Conservation (phyloP, 805 yeast genomes). For the Ogataea dorogensis region DNA sequence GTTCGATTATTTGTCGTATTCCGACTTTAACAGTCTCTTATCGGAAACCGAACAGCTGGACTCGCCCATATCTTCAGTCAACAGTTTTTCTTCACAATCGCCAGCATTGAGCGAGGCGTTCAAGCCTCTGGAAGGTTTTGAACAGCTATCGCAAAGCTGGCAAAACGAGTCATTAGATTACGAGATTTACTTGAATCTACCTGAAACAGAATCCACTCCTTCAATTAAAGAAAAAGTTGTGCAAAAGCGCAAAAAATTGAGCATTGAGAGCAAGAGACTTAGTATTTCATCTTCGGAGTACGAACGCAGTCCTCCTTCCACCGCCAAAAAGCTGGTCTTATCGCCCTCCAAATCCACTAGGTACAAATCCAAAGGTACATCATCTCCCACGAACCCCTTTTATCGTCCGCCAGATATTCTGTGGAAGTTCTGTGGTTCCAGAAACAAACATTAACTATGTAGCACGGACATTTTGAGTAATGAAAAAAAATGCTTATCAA, state of each 20-base stretch:
- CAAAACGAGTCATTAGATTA: neutral
- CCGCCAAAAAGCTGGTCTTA: constrained; percentile 5
- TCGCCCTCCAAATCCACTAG: constrained; percentile 13
- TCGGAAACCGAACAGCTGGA: constrained; percentile 1
- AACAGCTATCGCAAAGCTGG: constrained; percentile 14
- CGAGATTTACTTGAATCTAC: neutral
- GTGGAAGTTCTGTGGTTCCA: constrained; percentile 22
- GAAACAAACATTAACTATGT: no score
- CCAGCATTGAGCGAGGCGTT: constrained; percentile 1
- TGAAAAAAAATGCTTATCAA: constrained; percentile 1
- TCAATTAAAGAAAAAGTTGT: constrained; percentile 3
- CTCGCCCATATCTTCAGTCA: constrained; percentile 2
- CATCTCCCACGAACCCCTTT: constrained; percentile 27
- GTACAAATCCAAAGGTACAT: constrained; percentile 16
- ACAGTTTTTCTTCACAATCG: constrained; percentile 2
- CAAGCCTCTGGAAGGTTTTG: constrained; percentile 16
- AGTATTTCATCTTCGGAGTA: neutral
- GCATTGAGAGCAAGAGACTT: constrained; percentile 1
- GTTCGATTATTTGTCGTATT: constrained; percentile 1
- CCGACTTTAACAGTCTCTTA: neutral
- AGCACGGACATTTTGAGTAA: neutral
- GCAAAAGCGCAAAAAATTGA: constrained; percentile 7
- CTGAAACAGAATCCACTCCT: neutral
- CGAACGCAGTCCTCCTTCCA: constrained; percentile 1
- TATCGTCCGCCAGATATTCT: constrained; percentile 29